Conservation (phyloP, 2,329 filamentous ascomycete species). For the Eurotiales sp. region DNA sequence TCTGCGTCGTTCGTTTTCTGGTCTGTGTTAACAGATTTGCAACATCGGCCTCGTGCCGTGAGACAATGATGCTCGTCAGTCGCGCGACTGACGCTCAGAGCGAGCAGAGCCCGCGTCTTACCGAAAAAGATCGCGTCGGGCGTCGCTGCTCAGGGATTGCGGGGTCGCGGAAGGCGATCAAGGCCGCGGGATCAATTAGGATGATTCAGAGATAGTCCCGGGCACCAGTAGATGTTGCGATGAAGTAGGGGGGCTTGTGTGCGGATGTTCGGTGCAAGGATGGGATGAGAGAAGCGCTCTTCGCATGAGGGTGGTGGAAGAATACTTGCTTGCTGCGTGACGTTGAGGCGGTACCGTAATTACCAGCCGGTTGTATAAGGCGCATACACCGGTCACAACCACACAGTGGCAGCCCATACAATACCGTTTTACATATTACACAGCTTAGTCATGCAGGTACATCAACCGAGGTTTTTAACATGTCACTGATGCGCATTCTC, state of each 20-base stretch:
- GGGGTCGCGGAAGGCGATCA: not conserved
- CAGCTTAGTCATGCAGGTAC: not conserved
- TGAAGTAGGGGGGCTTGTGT: not conserved
- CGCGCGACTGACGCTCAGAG: not conserved
- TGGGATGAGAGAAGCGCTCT: too few relatives aligned
- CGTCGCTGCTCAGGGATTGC: not conserved
- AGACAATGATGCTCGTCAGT: not conserved
- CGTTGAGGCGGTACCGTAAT: too few relatives aligned
- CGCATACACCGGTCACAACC: too few relatives aligned
- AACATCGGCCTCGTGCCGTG: not conserved
- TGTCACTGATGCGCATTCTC: too few relatives aligned
- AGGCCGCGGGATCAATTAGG: not conserved
- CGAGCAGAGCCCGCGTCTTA: constrained; percentile 5
- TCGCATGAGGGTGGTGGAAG: too few relatives aligned
- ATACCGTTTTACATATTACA: not conserved
- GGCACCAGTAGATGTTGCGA: not conserved
- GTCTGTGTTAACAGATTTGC: too few relatives aligned
- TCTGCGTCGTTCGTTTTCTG: too few relatives aligned
- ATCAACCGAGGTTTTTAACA: too few relatives aligned
- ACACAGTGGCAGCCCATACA: not conserved
- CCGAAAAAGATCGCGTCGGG: not conserved
- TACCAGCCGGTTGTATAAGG: too few relatives aligned
- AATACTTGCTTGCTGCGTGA: too few relatives aligned
- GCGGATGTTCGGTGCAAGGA: too few relatives aligned
- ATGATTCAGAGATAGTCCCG: too few relatives aligned